phyloP scores from a whole-genome alignment of 2,329 filamentous ascomycete genomes.

The Stachybotrys elegans region DNA sequence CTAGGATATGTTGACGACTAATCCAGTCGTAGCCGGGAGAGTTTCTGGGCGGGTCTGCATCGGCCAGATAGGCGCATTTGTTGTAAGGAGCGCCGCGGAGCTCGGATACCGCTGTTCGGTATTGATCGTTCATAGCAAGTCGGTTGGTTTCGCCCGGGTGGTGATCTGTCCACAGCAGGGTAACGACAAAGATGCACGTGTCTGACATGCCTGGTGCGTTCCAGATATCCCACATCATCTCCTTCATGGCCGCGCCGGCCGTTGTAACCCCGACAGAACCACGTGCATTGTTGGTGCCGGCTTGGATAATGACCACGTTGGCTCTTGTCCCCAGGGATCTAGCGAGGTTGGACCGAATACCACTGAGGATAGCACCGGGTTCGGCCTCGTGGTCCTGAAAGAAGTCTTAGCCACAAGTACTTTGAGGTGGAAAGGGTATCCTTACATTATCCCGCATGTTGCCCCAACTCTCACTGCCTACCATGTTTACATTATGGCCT shows the following conservation, averaged over 20 bases:
- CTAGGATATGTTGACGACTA: background rate
- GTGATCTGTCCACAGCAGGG: background rate
- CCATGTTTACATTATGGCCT: slow-evolving; percentile 21
- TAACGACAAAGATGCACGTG: background rate
- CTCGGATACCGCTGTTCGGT: background rate
- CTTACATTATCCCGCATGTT: slow-evolving; percentile 19
- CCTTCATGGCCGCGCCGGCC: slow-evolving; percentile 10
- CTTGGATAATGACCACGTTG: slow-evolving; percentile 17
- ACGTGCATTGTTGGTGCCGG: slow-evolving; percentile 16
- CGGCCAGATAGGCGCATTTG: background rate
- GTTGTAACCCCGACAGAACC: slow-evolving; percentile 1
- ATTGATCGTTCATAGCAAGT: background rate
- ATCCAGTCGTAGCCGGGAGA: background rate
- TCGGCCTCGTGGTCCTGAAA: background rate
- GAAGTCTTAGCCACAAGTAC: background rate
- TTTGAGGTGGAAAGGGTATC: background rate
- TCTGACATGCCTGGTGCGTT: background rate
- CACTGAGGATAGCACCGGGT: slow-evolving; percentile 1
- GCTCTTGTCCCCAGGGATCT: slow-evolving; percentile 6
- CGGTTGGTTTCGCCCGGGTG: background rate
- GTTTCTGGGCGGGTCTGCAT: background rate
- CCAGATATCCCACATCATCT: background rate
- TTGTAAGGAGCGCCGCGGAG: background rate
- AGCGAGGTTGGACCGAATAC: background rate
- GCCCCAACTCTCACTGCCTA: slow-evolving; percentile 14